Evolutionary conservation across 306 rosid species (phyloP), one percentile per base, ranked within the genome.

Genomic region (Corylus americana): DNA sequence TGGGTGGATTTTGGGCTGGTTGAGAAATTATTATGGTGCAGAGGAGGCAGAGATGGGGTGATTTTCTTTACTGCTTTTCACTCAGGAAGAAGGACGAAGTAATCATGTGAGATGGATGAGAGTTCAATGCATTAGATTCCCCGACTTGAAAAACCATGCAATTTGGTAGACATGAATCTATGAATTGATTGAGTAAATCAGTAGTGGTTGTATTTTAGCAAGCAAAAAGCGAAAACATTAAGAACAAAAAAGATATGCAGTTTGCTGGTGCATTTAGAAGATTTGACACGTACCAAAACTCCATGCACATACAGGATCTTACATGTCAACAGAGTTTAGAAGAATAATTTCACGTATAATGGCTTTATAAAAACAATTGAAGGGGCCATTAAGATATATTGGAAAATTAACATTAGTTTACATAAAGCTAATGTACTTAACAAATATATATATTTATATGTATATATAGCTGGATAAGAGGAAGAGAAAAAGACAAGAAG

Each of bases 401-500:
- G 76, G 77, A 75, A 79, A 57, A 35, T 62, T 74, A 53, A 42
- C 48, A 76, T 53, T 31, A 55, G 69, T 50, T 59, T 57, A 55
- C 22, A 27, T 42, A 83, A 80, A 77, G 86, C 76, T 12, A 79
- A 75, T 55, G 90, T 73, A 67, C 77, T 80, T 82, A 11, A 67
- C 5, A 68, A 84, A 61, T 39, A 4, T 5, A 39, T 39, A 49
- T 49, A 1, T 49, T 61, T 39, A 4, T 5, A 39, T 39, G 11
- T 49, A 1, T 49, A 62, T 55, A 76, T 58, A 78, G 70, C 84
- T 70, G 78, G 87, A 79, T 85, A 77, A 79, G 81, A 81, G 42
- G 37, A 80, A 61, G 44, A 73, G 71, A 86, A 55, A 84, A 83
- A 71, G 85, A 89, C 90, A 77, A 76, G 59, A 78, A 75, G 74